Evolutionary conservation across 805 yeast species (phyloP).

Genomic region (Candida parachauliodes): DNA sequence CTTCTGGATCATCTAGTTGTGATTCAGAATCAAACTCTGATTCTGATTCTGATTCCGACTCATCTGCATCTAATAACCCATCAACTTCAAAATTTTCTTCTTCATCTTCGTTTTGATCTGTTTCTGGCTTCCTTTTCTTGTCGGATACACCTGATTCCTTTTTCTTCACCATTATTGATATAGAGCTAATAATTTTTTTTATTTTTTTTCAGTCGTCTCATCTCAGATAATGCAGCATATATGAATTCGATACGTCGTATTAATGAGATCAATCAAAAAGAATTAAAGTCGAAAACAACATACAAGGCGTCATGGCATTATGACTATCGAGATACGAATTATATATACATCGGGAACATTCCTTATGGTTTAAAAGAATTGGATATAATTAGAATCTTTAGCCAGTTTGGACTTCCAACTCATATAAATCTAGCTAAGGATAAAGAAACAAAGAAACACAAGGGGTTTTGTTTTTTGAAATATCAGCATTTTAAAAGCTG

Average conservation of each 20-base stretch:
- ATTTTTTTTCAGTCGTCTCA: slow-evolving; percentile 6
- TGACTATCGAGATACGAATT: slow-evolving; percentile 74
- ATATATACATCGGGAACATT: slow-evolving; percentile 72
- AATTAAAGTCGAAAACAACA: slow-evolving; percentile 57
- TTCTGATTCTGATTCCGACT: slow-evolving; percentile 21
- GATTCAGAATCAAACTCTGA: slow-evolving; percentile 25
- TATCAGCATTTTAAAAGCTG: slow-evolving; percentile 81
- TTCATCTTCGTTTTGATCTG: slow-evolving; percentile 13
- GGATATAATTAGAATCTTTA: slow-evolving; percentile 73
- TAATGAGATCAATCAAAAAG: slow-evolving; percentile 59
- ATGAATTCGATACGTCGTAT: slow-evolving; percentile 44
- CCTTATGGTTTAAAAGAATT: slow-evolving; percentile 64
- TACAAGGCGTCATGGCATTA: slow-evolving; percentile 83
- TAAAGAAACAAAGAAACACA: slow-evolving; percentile 26
- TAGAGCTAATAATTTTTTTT: background rate
- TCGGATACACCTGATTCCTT: background rate
- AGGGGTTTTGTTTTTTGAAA: slow-evolving; percentile 76
- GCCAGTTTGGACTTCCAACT: slow-evolving; percentile 87
- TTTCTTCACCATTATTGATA: slow-evolving; percentile 11
- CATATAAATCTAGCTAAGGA: slow-evolving; percentile 70
- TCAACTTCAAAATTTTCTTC: slow-evolving; percentile 24
- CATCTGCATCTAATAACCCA: slow-evolving; percentile 43
- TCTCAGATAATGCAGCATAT: background rate
- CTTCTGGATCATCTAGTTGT: slow-evolving; percentile 33
- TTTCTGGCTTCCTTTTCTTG: slow-evolving; percentile 16